phyloP scores from a whole-genome alignment of 495 filamentous ascomycete genomes.

The Pseudoneurospora amorphoporcata region DNA sequence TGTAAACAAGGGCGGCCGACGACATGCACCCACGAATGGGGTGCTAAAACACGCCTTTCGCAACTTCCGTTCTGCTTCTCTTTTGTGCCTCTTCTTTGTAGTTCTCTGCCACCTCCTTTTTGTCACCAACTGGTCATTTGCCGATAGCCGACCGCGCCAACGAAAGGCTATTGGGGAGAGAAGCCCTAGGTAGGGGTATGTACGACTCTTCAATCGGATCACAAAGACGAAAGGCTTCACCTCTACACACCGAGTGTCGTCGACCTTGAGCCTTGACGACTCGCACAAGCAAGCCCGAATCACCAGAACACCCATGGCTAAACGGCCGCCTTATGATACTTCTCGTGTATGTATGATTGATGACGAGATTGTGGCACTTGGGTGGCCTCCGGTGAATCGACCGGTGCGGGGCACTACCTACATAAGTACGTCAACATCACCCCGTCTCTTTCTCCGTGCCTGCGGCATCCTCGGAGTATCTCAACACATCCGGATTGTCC shows the following conservation, averaged over 20 bases:
- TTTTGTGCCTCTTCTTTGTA: background rate
- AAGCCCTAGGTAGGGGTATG: background rate
- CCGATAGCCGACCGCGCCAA: background rate
- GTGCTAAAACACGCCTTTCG: background rate
- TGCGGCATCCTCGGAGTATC: background rate
- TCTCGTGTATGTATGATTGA: background rate
- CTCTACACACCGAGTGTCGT: background rate
- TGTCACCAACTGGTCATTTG: background rate
- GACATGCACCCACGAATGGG: background rate
- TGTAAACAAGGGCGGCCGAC: background rate
- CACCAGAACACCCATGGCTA: background rate
- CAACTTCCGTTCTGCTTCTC: background rate
- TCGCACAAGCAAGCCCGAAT: background rate
- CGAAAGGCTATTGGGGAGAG: background rate
- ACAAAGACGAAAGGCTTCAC: background rate
- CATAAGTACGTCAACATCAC: background rate
- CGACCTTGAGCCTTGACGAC: background rate
- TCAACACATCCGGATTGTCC: background rate
- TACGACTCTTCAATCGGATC: background rate
- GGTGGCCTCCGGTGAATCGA: background rate
- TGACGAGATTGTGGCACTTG: background rate
- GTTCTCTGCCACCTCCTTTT: background rate
- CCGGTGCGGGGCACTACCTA: background rate
- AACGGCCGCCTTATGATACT: background rate
- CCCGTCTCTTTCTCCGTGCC: background rate